Evolutionary conservation across 1,284 basidiomycete genomes (phyloP), one percentile per base, ranked within the genome.

Genomic region (Trametes pubescens): DNA sequence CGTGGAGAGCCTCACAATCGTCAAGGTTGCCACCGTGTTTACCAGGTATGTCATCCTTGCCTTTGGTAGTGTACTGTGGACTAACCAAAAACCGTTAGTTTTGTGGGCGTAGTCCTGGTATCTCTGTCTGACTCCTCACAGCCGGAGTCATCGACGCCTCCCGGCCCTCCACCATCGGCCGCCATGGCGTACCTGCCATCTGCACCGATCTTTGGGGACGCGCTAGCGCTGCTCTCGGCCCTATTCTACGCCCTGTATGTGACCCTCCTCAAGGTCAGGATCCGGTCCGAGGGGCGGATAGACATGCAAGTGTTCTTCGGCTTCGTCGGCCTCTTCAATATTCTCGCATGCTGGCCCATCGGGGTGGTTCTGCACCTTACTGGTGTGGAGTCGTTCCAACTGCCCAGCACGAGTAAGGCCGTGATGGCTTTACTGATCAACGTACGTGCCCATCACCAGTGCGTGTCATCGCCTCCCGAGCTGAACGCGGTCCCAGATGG

Each of bases 261-360:
- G 38, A 92, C 93, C 68, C 82, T 98, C 43, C 86, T 99, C 74
- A 99, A 99, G 80, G 93, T 91, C 61, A 86, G 87, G 64, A 92
- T 98, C 48, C 87, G 86, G 46, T 85, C 87, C 59, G 96, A 98
- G 75, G 91, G 92, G 7, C 86, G 95, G 48, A 88, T 95, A 69
- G 90, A 96, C 76, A 96, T 96, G 93, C 93, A 94, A 71, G 82
- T 97, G 16, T 95, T 97, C 80, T 95, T 97, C 71, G 95, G 95
- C 13, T 97, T 95, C 72, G 95, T 98, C 32, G 96, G 96, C 9
- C 80, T 95, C 13, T 96, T 95, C 81, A 99, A 95, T 76, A 88
- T 97, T 71, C 69, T 94, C 10, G 79, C 82, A 18, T 89, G 91
- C 57, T 94, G 95, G 88, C 94, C 96, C 0, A 79, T 96, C 18